Evolutionary conservation across 176 grass and related monocot species (phyloP).

Genomic region (Typha latifolia): DNA sequence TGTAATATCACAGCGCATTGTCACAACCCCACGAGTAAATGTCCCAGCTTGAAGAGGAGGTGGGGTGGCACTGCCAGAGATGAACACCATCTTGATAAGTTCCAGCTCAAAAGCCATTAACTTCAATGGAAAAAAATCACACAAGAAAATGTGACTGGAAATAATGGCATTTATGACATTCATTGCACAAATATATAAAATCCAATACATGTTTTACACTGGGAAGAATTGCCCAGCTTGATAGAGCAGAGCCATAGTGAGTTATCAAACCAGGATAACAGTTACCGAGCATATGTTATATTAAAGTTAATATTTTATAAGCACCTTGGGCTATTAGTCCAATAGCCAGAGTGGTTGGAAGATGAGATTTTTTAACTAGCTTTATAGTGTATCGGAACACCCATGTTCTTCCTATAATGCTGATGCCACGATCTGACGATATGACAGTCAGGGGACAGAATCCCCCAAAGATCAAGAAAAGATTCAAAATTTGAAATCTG

Average conservation of each 20-base stretch:
- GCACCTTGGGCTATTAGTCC: no score
- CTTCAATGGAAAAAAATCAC: conserved; percentile 7
- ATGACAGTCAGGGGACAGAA: not conserved
- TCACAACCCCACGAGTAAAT: conserved; percentile 42
- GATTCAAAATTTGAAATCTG: conserved; percentile 1
- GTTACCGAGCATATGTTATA: no score
- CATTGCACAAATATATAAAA: not conserved
- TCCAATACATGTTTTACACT: no score
- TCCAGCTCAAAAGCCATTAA: conserved; percentile 1
- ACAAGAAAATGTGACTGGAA: conserved; percentile 7
- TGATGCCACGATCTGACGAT: not conserved
- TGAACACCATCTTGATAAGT: conserved; percentile 10
- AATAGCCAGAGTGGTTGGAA: no score
- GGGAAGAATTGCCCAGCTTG: no score
- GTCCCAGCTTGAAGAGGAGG: conserved; percentile 45
- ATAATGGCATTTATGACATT: not conserved
- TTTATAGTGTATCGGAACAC: not conserved
- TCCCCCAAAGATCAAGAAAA: not conserved
- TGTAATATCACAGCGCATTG: conserved; percentile 61
- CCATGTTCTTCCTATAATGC: not conserved
- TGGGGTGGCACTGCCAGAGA: conserved; percentile 33
- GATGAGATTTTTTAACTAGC: not conserved
- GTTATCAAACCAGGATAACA: no score
- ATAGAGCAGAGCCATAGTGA: no score
- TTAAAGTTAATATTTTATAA: no score